Percentiles rank a stretch among this genome's conserved stretches.
Conservation (phyloP, 768 basidiomycete species). For the Kondoa subrosea region DNA sequence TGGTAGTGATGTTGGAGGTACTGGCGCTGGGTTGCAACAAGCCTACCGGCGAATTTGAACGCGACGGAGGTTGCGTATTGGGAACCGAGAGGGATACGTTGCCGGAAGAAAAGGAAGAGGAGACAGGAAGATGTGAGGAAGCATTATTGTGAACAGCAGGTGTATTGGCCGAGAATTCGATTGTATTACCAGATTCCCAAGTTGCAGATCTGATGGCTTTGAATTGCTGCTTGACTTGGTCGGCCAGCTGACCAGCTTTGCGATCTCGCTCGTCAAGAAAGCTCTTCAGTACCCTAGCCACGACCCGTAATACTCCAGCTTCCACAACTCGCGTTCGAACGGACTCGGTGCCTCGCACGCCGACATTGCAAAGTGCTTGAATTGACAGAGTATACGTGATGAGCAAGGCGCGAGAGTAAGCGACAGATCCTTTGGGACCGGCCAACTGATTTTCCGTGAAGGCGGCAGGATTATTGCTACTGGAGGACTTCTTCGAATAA, state of each 20-base stretch:
- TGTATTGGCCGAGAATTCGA: neutral
- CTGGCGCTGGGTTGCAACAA: conserved; percentile 5
- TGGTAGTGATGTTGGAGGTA: conserved; percentile 11
- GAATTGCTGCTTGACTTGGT: neutral
- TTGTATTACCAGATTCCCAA: neutral
- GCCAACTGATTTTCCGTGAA: neutral
- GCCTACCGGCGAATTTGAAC: neutral
- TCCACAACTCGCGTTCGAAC: conserved; percentile 85
- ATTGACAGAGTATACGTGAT: conserved; percentile 84
- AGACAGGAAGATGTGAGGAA: neutral
- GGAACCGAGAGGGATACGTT: neutral
- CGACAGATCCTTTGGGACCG: neutral
- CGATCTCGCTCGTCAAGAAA: conserved; percentile 59
- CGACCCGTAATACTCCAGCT: conserved; percentile 81
- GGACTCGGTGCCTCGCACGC: conserved; percentile 80
- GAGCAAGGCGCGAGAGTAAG: conserved; percentile 28
- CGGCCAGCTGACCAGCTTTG: conserved; percentile 12
- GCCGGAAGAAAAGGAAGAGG: neutral
- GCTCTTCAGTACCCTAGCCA: conserved; percentile 80
- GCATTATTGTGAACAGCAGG: conserved; percentile 8
- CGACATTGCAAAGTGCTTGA: conserved; percentile 92
- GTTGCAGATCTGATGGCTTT: neutral
- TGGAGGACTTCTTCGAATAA: neutral
- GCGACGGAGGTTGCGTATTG: conserved; percentile 6
- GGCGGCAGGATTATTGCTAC: neutral